Evolutionary conservation across 768 basidiomycete species (phyloP), one percentile per base, ranked within the genome.

Genomic region (Lentinula boryana): DNA sequence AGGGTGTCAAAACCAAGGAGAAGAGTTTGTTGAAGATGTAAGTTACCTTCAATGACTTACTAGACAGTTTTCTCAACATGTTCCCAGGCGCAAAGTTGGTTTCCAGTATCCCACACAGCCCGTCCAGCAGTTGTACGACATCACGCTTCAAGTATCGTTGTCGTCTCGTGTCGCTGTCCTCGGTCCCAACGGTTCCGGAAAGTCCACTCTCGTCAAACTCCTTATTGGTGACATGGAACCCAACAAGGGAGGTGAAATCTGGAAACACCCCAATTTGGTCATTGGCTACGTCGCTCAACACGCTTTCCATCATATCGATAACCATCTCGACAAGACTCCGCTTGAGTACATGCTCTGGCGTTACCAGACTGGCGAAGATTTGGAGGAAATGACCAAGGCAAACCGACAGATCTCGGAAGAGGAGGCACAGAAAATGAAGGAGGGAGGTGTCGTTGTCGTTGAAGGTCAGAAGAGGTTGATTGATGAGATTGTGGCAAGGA

Each of bases 1-100:
- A 98, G 66, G 95, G 95, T 89, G 95, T 98, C 80, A 98, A 98
- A 89, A 98, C 95, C 71, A 98, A 98, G 84, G 95, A 98, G 80
- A 98, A 96, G 86, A 86, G 85, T 63, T 79, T 98, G 68, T 76
- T 97, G 65, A 98, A 98, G 84, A 96, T 98, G 94, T 78, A 63
- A 31, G 73, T 32, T n/a, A 2, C 40, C 16, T 56, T 67, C 23
- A 12, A 35, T 44, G 16, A n/a, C 32, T 0, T 51, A 7, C 36
- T 43, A 1, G 31, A 40, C 10, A 3, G 18, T 53, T 33, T 35
- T 5, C 33, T 36, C 1, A 53, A 9, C 16, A 2, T n/a, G 32
- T 48, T 41, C 41, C 13, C 62, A 78, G 76, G 76, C 91, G 95
- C 75, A 90, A 91, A 74, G 95, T 96, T 69, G 91, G 90, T 69